Conservation (phyloP, 1,284 basidiomycete genomes). For the Sanghuangporus baumii region DNA sequence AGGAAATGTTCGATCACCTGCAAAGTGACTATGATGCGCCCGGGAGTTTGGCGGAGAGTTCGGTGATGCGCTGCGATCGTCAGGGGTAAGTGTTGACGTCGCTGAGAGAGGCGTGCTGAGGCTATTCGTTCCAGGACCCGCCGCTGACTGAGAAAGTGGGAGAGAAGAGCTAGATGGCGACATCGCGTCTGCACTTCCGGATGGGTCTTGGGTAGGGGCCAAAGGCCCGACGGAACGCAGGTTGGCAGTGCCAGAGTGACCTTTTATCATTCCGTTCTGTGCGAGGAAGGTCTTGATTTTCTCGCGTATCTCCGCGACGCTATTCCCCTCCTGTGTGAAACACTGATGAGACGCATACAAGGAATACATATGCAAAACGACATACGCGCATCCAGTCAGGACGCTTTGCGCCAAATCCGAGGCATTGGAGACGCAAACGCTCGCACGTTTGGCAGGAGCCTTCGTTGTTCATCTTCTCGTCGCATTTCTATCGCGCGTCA, state of each 20-base stretch:
- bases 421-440: conserved; percentile 75
- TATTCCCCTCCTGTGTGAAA: conserved; percentile 53
- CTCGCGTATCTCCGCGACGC: conserved; percentile 60
- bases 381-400: conserved; percentile 77
- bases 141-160: background rate
- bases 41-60: background rate
- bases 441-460: conserved; percentile 71
- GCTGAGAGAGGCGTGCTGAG: background rate
- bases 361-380: conserved; percentile 8
- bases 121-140: background rate
- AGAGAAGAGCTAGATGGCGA: background rate
- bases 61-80: background rate
- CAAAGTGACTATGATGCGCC: too few relatives aligned
- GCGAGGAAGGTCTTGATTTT: conserved; percentile 74
- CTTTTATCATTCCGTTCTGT: conserved; percentile 80
- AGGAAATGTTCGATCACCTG: background rate
- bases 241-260: conserved; percentile 43
- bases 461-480: conserved; percentile 57
- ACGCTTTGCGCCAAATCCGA: conserved; percentile 78
- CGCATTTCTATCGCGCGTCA: conserved; percentile 60
- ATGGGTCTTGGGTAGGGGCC: background rate
- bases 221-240: background rate
- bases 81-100: background rate
- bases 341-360: background rate
- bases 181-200: background rate